These are phyloP conservation scores for Pythium dissotocum DNA, from an alignment of 352 stramenopile genomes.

Conservation along the genomic window DNA sequence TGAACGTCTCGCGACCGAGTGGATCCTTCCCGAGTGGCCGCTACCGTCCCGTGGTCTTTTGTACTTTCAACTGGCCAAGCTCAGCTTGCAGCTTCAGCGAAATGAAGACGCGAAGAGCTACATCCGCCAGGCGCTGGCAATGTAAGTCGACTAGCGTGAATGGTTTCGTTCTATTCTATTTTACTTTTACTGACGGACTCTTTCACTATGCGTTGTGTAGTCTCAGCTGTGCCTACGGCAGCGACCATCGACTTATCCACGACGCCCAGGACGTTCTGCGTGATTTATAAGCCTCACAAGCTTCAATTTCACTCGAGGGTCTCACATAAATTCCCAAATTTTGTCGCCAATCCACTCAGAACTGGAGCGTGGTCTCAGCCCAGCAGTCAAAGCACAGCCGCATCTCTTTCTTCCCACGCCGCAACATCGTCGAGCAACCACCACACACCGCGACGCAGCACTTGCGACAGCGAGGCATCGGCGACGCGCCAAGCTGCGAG, in stretches of 20 bases:
- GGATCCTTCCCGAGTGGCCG: conserved; percentile 16
- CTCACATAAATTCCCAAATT: background rate
- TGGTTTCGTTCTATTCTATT: background rate
- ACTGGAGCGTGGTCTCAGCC: conserved; percentile 22
- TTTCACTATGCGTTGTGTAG: background rate
- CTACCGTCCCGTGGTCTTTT: conserved; percentile 25
- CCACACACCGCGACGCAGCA: conserved; percentile 24
- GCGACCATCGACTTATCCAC: conserved; percentile 14
- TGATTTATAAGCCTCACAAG: background rate
- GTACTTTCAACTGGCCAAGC: conserved; percentile 22
- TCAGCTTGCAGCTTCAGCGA: background rate
- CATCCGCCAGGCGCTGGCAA: conserved; percentile 18
- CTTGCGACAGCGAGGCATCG: conserved; percentile 21
- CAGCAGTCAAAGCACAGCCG: conserved; percentile 31
- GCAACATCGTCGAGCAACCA: conserved; percentile 16
- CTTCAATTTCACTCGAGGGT: too few relatives aligned
- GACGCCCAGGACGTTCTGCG: conserved; percentile 4
- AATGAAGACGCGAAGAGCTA: background rate
- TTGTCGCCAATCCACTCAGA: background rate
- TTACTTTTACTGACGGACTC: background rate
- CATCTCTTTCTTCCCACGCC: conserved; percentile 15
- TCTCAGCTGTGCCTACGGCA: conserved; percentile 17
- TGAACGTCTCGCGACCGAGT: conserved; percentile 14
- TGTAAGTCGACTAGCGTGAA: conserved; percentile 3
- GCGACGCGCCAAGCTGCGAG: background rate